phyloP scores from a whole-genome alignment of 805 yeast genomes.

The Candida oleophila region DNA sequence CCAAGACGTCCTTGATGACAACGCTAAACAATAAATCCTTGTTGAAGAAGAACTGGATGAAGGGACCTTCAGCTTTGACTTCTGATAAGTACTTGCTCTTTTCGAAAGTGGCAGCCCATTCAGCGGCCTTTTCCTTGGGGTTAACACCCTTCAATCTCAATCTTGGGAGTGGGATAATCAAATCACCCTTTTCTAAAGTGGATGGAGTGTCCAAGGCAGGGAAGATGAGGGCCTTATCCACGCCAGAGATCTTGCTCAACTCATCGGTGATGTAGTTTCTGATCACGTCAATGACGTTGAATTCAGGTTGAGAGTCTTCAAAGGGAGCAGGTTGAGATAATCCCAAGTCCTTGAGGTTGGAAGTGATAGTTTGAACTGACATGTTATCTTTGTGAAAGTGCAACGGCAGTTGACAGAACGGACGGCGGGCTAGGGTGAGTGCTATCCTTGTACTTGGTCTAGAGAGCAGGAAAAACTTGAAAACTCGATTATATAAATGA shows the following conservation, averaged over 20 bases:
- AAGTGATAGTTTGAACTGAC: conserved; percentile 29
- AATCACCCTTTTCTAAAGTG: conserved; percentile 87
- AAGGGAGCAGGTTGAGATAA: conserved; percentile 42
- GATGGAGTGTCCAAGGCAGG: conserved; percentile 87
- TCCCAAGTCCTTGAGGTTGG: conserved; percentile 35
- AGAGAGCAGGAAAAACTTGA: neutral
- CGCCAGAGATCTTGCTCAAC: conserved; percentile 69
- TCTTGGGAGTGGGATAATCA: conserved; percentile 89
- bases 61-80: conserved; percentile 84
- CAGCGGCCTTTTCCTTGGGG: conserved; percentile 65
- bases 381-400: too few species aligned
- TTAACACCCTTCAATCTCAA: conserved; percentile 76
- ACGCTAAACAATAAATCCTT: conserved; percentile 63
- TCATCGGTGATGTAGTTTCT: conserved; percentile 87
- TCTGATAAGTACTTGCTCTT: conserved; percentile 64
- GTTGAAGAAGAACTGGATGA: conserved; percentile 83
- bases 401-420: too few species aligned
- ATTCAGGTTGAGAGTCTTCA: conserved; percentile 69
- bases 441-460: neutral
- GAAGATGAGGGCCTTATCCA: conserved; percentile 65
- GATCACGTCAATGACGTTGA: conserved; percentile 81
- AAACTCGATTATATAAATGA: neutral
- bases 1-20: conserved; percentile 68
- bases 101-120: conserved; percentile 79
- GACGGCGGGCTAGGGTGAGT: too few species aligned